phyloP scores from a whole-genome alignment of 2,329 filamentous ascomycete species.

The Cadophora sp. region DNA sequence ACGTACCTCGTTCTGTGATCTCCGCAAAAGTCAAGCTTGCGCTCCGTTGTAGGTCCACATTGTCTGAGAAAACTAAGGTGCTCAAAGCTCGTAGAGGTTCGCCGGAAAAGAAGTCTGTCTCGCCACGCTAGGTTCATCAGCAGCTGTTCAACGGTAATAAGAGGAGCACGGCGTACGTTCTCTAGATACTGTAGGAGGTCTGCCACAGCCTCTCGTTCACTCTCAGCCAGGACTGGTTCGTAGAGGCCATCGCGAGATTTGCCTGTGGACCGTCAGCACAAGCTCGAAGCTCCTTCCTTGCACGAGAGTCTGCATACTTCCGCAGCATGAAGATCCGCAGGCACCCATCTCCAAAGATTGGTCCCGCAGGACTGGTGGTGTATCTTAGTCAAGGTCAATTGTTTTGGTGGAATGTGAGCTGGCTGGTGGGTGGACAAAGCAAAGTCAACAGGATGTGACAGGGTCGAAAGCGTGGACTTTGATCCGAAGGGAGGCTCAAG shows the following conservation, averaged over 20 bases:
- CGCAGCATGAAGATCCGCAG: conserved; percentile 68
- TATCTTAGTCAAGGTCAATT: conserved; percentile 36
- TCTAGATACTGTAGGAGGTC: conserved; percentile 95
- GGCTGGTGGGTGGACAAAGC: conserved; percentile 34
- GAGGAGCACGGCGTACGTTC: conserved; percentile 66
- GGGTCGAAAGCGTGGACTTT: conserved; percentile 26
- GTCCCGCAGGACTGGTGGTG: conserved; percentile 41
- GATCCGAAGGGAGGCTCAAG: conserved; percentile 22
- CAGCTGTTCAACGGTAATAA: conserved; percentile 7
- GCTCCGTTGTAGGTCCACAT: conserved; percentile 96
- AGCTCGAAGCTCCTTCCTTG: conserved; percentile 31
- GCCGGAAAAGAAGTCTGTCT: conserved; percentile 98
- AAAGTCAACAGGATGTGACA: conserved; percentile 30
- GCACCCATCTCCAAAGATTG: conserved; percentile 59
- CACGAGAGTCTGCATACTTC: conserved; percentile 49
- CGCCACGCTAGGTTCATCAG: conserved; percentile 68
- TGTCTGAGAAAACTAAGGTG: conserved; percentile 97
- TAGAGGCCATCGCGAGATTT: conserved; percentile 83
- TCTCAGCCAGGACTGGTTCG: conserved; percentile 89
- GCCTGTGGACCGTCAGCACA: conserved; percentile 55
- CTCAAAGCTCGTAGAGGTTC: conserved; percentile 92
- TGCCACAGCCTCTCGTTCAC: conserved; percentile 94
- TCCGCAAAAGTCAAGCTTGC: conserved; percentile 98
- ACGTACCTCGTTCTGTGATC: conserved; percentile 94
- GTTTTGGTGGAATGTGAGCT: conserved; percentile 38